Percentiles rank a stretch among this genome's conserved stretches.
These are phyloP conservation scores for Monosporozyma yasuniensis DNA, from an alignment of 805 yeast genomes.

Conservation along the genomic window DNA sequence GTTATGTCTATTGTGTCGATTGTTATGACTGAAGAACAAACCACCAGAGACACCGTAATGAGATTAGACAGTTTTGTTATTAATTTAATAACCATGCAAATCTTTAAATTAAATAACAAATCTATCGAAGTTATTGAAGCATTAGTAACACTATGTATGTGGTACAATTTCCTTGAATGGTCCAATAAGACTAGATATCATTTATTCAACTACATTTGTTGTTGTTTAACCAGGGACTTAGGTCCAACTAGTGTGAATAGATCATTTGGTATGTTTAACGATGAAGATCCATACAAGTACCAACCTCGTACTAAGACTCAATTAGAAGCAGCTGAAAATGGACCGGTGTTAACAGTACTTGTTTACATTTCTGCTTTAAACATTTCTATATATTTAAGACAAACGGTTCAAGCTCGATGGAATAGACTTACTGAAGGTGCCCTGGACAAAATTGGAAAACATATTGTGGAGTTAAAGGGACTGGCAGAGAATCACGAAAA, in stretches of 20 bases:
- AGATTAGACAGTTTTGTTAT: slow-evolving; percentile 46
- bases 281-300: slow-evolving; percentile 11
- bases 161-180: slow-evolving; percentile 82
- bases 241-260: slow-evolving; percentile 52
- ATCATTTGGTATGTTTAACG: slow-evolving; percentile 28
- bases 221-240: slow-evolving; percentile 63
- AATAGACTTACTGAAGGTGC: slow-evolving; percentile 27
- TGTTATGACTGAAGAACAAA: slow-evolving; percentile 26
- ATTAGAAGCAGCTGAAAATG: slow-evolving; percentile 16
- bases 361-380: slow-evolving; percentile 56
- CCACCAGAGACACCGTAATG: slow-evolving; percentile 36
- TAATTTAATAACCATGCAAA: slow-evolving; percentile 45
- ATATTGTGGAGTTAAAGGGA: neutral
- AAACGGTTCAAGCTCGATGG: slow-evolving; percentile 57
- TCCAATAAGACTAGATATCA: slow-evolving; percentile 74
- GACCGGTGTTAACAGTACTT: slow-evolving; percentile 32
- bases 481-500: neutral
- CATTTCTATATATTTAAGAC: slow-evolving; percentile 54
- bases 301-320: slow-evolving; percentile 15
- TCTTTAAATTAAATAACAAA: slow-evolving; percentile 62
- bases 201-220: slow-evolving; percentile 54
- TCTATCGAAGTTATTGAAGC: slow-evolving; percentile 58
- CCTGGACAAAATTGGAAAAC: slow-evolving; percentile 1
- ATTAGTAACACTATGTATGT: slow-evolving; percentile 50
- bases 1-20: slow-evolving; percentile 55